Base-by-base conservation (phyloP, 345 rosid species). In the Rhizophora mangle region DNA sequence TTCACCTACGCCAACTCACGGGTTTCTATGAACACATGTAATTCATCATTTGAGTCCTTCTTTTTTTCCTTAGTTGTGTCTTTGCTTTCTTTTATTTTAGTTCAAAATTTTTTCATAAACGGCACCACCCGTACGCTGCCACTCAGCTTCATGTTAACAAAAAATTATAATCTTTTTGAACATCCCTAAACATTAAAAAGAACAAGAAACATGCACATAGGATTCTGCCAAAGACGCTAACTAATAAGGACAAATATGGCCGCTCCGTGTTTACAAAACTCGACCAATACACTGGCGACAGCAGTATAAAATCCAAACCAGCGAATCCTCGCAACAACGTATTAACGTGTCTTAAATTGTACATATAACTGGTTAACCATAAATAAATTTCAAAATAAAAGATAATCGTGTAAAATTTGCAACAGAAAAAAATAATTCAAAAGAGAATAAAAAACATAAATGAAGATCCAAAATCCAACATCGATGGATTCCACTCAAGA, bases 401-500 rank as follows among this genome's bases (percentile, higher is more conserved):
- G 13, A 39, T 4, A 13, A 15, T 11, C 9, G 9, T 34, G 37
- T 34, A 7, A 34, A 34, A 1, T 34, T 34, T 34, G 37, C 9
- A 0, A 34, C 21, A 54, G 11, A 37, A 39, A 13, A 52, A 31
- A 20, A 24, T 24, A 6, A 26, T 6, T 24, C 13, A 15, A 6
- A 24, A 2, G 20, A 16, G 13, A 64, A 63, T 9, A 24, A 63
- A 43, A 63, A 63, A 5, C 6, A 39, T 8, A 26, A 26, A 8
- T 6, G 3, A 2, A 43, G 15, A 39, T 30, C 32, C 46, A 31
- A 63, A 43, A 39, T 30, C 22, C 30, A 47, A 31, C 0, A 46
- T 37, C 58, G 7, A 72, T 32, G 49, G 15, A 72, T 13, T 26
- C 26, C 18, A 65, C 51, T 65, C 52, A 65, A 68, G 10, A 67